Conservation (phyloP, 2,329 filamentous ascomycete genomes). For the Curvularia eragrostidis region DNA sequence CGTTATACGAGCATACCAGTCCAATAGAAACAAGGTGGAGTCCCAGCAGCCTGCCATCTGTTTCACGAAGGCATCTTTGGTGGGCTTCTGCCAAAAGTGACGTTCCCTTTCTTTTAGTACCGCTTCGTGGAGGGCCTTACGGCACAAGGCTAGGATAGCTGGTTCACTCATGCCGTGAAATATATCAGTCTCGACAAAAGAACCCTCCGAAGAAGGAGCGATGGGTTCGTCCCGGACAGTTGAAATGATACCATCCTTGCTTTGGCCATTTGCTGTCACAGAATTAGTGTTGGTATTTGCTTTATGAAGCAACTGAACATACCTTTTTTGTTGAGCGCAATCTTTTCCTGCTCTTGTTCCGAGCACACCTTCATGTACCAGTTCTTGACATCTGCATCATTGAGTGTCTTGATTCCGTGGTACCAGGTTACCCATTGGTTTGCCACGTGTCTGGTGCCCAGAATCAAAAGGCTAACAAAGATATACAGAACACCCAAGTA, state of each 20-base stretch:
- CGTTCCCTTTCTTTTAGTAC: conserved; percentile 55
- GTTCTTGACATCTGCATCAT: conserved; percentile 58
- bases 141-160: conserved; percentile 57
- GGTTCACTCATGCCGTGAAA: conserved; percentile 57
- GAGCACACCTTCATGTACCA: conserved; percentile 55
- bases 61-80: conserved; percentile 56
- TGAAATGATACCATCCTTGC: conserved; percentile 33
- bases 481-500: conserved; percentile 63
- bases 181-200: conserved; percentile 42
- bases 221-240: conserved; percentile 36
- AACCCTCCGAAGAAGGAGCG: conserved; percentile 39
- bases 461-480: conserved; percentile 60
- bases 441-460: conserved; percentile 61
- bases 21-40: conserved; percentile 61
- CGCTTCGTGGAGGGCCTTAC: conserved; percentile 55
- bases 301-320: conserved; percentile 8
- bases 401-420: conserved; percentile 57
- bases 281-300: conserved; percentile 6
- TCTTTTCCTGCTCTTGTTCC: conserved; percentile 18
- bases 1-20: conserved; percentile 60
- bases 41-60: conserved; percentile 61
- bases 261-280: conserved; percentile 24
- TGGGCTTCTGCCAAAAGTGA: conserved; percentile 53
- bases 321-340: conserved; percentile 15
- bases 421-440: conserved; percentile 68